These are phyloP conservation scores for Pseudocercospora musae DNA, from an alignment of 2,329 filamentous ascomycete species.

Conservation along the genomic window DNA sequence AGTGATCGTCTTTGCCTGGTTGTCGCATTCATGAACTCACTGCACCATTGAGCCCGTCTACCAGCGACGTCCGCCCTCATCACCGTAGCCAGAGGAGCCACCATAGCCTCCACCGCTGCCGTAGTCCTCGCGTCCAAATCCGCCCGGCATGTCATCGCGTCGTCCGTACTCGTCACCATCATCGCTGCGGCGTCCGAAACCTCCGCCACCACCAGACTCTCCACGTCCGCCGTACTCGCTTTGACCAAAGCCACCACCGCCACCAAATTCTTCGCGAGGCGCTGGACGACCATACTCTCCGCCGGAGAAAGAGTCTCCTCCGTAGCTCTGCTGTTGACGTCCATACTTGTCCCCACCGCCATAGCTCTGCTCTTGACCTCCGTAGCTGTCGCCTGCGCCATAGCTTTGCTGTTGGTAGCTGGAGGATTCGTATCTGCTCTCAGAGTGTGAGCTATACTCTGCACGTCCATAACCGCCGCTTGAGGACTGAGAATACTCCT, in stretches of 20 bases:
- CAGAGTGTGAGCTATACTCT: constrained; percentile 18
- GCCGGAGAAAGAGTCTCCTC: constrained; percentile 8
- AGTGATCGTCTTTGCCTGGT: too few relatives aligned
- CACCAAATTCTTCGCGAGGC: constrained; percentile 3
- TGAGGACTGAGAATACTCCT: constrained; percentile 17
- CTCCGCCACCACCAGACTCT: constrained; percentile 3
- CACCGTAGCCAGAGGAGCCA: not conserved
- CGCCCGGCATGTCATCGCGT: constrained; percentile 19
- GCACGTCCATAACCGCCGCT: constrained; percentile 23
- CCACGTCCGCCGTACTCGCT: constrained; percentile 10
- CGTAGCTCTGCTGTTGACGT: constrained; percentile 11
- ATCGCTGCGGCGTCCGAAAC: constrained; percentile 4
- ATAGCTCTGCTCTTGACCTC: constrained; percentile 11
- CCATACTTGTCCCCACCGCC: constrained; percentile 15
- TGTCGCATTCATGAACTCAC: not conserved
- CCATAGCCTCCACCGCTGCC: constrained; percentile 15
- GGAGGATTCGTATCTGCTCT: constrained; percentile 21
- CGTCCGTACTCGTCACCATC: constrained; percentile 9
- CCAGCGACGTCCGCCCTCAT: constrained; percentile 14
- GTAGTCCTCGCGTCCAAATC: constrained; percentile 19
- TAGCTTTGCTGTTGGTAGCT: constrained; percentile 18
- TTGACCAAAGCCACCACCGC: constrained; percentile 4
- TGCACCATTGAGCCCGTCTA: not conserved
- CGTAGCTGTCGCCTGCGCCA: constrained; percentile 19
- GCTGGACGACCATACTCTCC: constrained; percentile 8